Base-by-base conservation (phyloP, 345 rosid species). In the Brassica carinata region DNA sequence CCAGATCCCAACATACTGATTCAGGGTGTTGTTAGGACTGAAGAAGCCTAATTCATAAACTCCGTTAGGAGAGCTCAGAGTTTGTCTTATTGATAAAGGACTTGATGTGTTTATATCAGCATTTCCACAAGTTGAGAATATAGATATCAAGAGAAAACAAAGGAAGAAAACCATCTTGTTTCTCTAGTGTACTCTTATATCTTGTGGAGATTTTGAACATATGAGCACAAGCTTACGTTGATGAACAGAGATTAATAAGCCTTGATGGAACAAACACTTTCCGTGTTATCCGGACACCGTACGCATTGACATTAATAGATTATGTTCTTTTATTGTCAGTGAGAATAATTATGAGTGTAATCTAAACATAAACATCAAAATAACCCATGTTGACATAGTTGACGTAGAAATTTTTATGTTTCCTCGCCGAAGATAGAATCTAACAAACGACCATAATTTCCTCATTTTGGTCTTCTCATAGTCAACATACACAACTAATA, bases 1-100 rank as follows among this genome's bases (percentile, higher is more conserved):
- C 90, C 90, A 87, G 36, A 87, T 84, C 73, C 90, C 90, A 23
- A 84, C 74, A 72, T 85, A 87, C 15, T 57, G 75, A 34, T 76
- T 83, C 55, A 26, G 67, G 5, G 86, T 69, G 7, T 34, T 63
- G 58, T 74, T 72, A 14, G 79, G 78, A 58, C 74, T 81, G 73
- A 83, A 83, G 77, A 85, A 85, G 13, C 88, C 88, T n/a, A 86
- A 64, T 74, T 79, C 81, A 64, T 67, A 86, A 33, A 63, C 43
- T 2, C 77, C 74, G 14, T 34, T 30, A 5, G 81, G 70, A 0
- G 88, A 86, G 15, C 55, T 59, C 72, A 81, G 31, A 71, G 81
- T 81, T 71, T 81, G 69, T 64, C 69, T 69, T 8, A 65, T 23
- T 19, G 69, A 81, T 76, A 81, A 80, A 75, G 79, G 79, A 36